Evolutionary conservation across 2,329 filamentous ascomycete species (phyloP).

Genomic region (Penicillium sp.): DNA sequence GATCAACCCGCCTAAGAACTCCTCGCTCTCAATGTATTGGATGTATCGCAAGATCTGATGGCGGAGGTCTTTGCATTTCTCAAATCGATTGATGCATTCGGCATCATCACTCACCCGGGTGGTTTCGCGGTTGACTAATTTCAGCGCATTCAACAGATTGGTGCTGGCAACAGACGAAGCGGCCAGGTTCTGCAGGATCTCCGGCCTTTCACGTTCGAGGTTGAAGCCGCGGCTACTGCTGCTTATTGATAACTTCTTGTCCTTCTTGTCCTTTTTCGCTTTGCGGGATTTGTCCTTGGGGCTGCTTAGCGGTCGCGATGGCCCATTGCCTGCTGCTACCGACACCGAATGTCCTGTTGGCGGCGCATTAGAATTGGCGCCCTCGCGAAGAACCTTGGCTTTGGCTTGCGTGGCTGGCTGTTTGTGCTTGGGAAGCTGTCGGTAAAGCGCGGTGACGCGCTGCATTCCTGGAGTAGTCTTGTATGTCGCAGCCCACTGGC

Average conservation of each 20-base stretch:
- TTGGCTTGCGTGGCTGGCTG: slow-evolving; percentile 68
- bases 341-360: slow-evolving; percentile 39
- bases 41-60: slow-evolving; percentile 86
- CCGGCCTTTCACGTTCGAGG: slow-evolving; percentile 77
- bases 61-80: slow-evolving; percentile 77
- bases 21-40: slow-evolving; percentile 80
- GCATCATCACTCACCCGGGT: slow-evolving; percentile 82
- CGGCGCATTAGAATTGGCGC: slow-evolving; percentile 48
- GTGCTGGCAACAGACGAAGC: slow-evolving; percentile 86
- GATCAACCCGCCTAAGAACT: slow-evolving; percentile 84
- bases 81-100: slow-evolving; percentile 69
- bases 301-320: slow-evolving; percentile 33
- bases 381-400: slow-evolving; percentile 77
- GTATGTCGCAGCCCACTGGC: slow-evolving; percentile 78
- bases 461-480: slow-evolving; percentile 74
- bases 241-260: slow-evolving; percentile 45
- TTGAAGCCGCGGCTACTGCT: slow-evolving; percentile 58
- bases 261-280: slow-evolving; percentile 51
- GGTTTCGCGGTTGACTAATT: slow-evolving; percentile 82
- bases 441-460: slow-evolving; percentile 71
- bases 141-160: slow-evolving; percentile 79
- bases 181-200: slow-evolving; percentile 82
- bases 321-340: slow-evolving; percentile 35
- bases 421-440: slow-evolving; percentile 61
- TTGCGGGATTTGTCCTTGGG: slow-evolving; percentile 36